phyloP scores from a whole-genome alignment of 192 early-diverging fungal species.

The Ramicandelaber brevisporus region DNA sequence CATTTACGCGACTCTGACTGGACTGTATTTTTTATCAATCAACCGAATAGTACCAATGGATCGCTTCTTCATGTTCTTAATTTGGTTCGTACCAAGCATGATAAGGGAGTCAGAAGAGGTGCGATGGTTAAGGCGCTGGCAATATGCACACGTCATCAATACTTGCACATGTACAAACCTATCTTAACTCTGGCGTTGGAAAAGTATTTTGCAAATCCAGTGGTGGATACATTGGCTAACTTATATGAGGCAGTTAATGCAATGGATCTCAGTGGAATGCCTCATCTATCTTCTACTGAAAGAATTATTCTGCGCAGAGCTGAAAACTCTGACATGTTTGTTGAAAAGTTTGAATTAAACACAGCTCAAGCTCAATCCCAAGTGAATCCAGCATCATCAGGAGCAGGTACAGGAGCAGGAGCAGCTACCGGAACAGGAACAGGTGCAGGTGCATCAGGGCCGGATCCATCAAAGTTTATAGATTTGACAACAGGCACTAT shows the following conservation, averaged over 20 bases:
- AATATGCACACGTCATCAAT: constrained; percentile 68
- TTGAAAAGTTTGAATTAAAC: constrained; percentile 52
- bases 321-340: constrained; percentile 64
- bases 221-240: constrained; percentile 40
- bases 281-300: constrained; percentile 48
- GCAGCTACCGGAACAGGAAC: constrained; percentile 1
- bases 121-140: constrained; percentile 87
- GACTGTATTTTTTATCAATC: constrained; percentile 84
- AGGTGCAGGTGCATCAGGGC: not conserved
- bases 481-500: too few species aligned
- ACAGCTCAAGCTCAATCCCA: too few species aligned
- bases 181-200: constrained; percentile 73
- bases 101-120: constrained; percentile 57
- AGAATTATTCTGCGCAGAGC: constrained; percentile 60
- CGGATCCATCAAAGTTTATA: constrained; percentile 1
- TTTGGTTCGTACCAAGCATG: constrained; percentile 73
- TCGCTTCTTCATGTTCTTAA: constrained; percentile 78
- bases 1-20: constrained; percentile 83
- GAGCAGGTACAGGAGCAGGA: too few species aligned
- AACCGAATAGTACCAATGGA: constrained; percentile 13
- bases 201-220: constrained; percentile 61
- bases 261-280: constrained; percentile 60
- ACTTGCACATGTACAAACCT: constrained; percentile 82
- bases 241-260: constrained; percentile 62
- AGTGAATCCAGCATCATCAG: too few species aligned